Evolutionary conservation across 1,284 basidiomycete species (phyloP), one percentile per base, ranked within the genome.

Genomic region (Agaricales sp.): DNA sequence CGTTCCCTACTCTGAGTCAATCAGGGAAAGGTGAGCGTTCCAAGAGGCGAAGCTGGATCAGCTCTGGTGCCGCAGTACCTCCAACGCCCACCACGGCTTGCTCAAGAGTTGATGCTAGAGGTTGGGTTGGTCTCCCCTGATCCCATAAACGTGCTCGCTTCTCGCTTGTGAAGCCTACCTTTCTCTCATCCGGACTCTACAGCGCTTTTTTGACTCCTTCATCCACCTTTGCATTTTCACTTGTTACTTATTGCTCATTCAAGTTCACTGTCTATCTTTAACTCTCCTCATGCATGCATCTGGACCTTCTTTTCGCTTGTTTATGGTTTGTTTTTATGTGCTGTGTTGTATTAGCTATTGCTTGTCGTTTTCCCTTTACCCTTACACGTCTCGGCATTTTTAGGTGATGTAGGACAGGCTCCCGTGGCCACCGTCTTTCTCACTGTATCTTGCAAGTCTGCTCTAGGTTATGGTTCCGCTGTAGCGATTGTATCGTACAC

Each of bases 61-160:
- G 84, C 57, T 84, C 88, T 59, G 80, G 81, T 22, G 58, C 87
- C 12, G 75, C 76, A 38, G 68, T 74, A 26, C 75, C 79, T n/a
- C 70, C 78, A 19, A 81, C 81, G 38, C 84, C 87, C 6, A 90
- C 87, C n/a, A 85, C 80, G 20, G 87, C 82, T 2, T 84, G 84
- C 54, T 86, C 86, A 12, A 81, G 80, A 53, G 87, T 89, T 49
- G 87, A 90, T 60, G 87, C 76, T 51, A 76, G 82, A 51, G 87
- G 87, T 18, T 87, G 79, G 69, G 69, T 87, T 56, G 78, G 78
- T 38, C 56, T 80, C 50, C 69, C 75, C 52, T 71, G 58, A 60
- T 47, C 46, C 20, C 20, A 26, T 43, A 50, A 45, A 13, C 47
- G 38, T 24, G 30, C 47, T 24, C 43, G 46, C 48, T 35, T 51